Percentiles rank a stretch among this genome's conserved stretches.
Evolutionary conservation across 805 yeast species (phyloP).

Genomic region (Suhomyces emberorum): DNA sequence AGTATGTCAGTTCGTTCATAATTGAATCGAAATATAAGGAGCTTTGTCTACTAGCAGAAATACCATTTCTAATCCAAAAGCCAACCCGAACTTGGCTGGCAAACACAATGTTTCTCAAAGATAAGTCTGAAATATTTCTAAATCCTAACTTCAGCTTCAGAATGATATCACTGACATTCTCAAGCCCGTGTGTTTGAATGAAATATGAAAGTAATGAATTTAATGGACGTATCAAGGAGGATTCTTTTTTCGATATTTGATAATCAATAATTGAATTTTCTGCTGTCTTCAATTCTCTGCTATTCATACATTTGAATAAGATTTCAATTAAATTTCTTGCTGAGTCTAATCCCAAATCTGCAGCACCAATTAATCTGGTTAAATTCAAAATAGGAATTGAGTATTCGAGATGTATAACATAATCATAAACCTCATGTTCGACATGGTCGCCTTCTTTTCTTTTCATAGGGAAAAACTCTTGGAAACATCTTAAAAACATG

Average conservation of each 20-base stretch:
- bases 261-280: conserved; percentile 32
- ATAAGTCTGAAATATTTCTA: conserved; percentile 50
- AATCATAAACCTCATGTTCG: conserved; percentile 51
- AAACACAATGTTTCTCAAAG: conserved; percentile 58
- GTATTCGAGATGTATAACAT: conserved; percentile 47
- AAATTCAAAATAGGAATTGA: conserved; percentile 44
- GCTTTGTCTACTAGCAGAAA: conserved; percentile 49
- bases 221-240: conserved; percentile 59
- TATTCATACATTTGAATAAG: conserved; percentile 26
- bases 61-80: conserved; percentile 75
- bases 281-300: conserved; percentile 20
- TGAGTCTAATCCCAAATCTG: neutral
- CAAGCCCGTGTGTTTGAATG: conserved; percentile 30
- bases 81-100: conserved; percentile 60
- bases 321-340: conserved; percentile 27
- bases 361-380: conserved; percentile 29
- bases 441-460: conserved; percentile 71
- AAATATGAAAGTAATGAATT: conserved; percentile 52
- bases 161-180: conserved; percentile 13
- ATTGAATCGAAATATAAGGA: conserved; percentile 43
- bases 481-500: conserved; percentile 50
- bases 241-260: conserved; percentile 47
- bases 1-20: conserved; percentile 39
- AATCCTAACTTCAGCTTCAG: conserved; percentile 29
- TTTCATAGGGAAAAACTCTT: conserved; percentile 52